A percentile compares a stretch with the other conserved stretches of the same genome.
phyloP scores from a whole-genome alignment of 768 basidiomycete genomes.

The Tephrocybe rancida region DNA sequence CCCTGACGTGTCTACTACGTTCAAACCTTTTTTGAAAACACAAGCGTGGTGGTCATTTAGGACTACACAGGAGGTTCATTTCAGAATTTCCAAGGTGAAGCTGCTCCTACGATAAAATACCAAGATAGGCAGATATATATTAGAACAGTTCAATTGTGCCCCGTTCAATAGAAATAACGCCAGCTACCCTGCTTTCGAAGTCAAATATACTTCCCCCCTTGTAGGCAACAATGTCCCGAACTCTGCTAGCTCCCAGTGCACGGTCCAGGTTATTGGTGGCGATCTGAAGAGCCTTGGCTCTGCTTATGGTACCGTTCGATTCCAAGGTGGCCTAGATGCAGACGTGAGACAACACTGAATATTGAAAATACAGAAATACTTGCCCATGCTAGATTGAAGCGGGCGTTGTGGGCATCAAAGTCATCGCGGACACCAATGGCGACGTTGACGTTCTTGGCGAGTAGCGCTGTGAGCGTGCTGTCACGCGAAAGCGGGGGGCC shows the following conservation, averaged over 20 bases:
- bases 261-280: conserved; percentile 16
- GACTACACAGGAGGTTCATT: too few relatives aligned
- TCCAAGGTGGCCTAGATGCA: conserved; percentile 25
- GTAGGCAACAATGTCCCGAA: conserved; percentile 42
- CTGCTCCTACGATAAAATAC: too few relatives aligned
- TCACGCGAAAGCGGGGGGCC: conserved; percentile 70
- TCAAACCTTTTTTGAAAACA: too few relatives aligned
- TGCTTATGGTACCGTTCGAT: conserved; percentile 40
- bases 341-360: not conserved
- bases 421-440: conserved; percentile 61
- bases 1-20: too few relatives aligned
- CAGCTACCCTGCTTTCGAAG: conserved; percentile 46
- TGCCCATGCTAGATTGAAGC: conserved; percentile 68
- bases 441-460: conserved; percentile 63
- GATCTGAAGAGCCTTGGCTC: conserved; percentile 32
- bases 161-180: conserved; percentile 35
- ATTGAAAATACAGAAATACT: conserved; percentile 10
- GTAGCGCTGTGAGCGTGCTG: conserved; percentile 54
- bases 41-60: too few relatives aligned
- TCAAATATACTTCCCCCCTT: conserved; percentile 40
- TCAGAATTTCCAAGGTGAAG: too few relatives aligned
- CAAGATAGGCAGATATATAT: not conserved
- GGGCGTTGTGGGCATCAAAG: conserved; percentile 65
- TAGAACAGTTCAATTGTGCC: conserved; percentile 16
- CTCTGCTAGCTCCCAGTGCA: conserved; percentile 40